A percentile compares a stretch with the other conserved stretches of the same genome.
These are phyloP conservation scores for Cryptococcus sp. DNA, from an alignment of 1,284 basidiomycete species.

Conservation along the genomic window DNA sequence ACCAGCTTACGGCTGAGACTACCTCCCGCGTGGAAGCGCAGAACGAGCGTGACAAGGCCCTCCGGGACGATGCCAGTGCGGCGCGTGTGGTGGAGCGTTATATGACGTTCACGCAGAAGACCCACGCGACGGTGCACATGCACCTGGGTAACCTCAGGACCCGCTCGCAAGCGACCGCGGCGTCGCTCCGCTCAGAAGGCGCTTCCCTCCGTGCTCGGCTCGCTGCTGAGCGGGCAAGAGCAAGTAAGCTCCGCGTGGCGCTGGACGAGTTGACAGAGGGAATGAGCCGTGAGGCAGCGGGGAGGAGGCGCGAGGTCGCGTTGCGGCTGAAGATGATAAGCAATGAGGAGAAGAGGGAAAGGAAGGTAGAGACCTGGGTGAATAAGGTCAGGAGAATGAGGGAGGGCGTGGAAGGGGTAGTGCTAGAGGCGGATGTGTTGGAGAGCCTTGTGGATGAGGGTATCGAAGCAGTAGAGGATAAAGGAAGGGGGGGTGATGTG, in stretches of 20 bases:
- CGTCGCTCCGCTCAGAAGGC: constrained; percentile 54
- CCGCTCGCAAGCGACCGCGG: constrained; percentile 63
- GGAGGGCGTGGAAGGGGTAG: constrained; percentile 33
- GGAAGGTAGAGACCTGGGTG: constrained; percentile 43
- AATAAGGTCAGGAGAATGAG: constrained; percentile 40
- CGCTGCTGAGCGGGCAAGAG: constrained; percentile 25
- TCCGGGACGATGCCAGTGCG: constrained; percentile 70
- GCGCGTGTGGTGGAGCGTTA: constrained; percentile 82
- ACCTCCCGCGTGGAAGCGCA: constrained; percentile 48
- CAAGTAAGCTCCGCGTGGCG: constrained; percentile 58
- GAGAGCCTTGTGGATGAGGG: constrained; percentile 53
- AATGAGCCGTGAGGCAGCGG: constrained; percentile 67
- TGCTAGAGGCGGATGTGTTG: constrained; percentile 34
- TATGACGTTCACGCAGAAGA: constrained; percentile 84
- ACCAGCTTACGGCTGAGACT: constrained; percentile 65
- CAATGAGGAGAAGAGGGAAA: constrained; percentile 59
- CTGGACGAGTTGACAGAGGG: constrained; percentile 72
- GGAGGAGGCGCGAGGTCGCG: constrained; percentile 68
- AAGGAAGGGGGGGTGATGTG: neutral
- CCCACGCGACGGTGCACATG: constrained; percentile 65
- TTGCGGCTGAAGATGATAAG: constrained; percentile 65
- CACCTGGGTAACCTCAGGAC: constrained; percentile 58
- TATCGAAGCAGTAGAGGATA: constrained; percentile 54
- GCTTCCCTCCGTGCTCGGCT: constrained; percentile 21
- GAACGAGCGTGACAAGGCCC: constrained; percentile 60